Evolutionary conservation across 2,329 filamentous ascomycete genomes (phyloP).

Genomic region (Aspergillus puulaauensis): DNA sequence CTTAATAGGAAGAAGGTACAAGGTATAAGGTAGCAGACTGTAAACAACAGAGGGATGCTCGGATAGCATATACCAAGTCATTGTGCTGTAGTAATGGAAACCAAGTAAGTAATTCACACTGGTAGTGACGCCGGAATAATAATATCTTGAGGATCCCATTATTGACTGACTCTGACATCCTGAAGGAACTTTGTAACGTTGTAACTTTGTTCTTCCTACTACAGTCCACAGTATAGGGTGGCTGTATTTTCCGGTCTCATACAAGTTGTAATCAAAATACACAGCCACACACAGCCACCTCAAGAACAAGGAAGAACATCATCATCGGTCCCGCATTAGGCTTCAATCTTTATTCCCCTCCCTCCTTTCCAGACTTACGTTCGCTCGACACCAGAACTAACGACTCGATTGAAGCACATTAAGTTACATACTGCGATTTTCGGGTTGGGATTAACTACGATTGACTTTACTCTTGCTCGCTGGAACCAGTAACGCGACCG

Average conservation of each 20-base stretch:
- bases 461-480: not conserved
- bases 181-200: no score
- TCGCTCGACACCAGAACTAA: not conserved
- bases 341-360: conserved; percentile 11
- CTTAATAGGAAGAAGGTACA: no score
- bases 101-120: no score
- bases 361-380: conserved; percentile 1
- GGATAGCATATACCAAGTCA: no score
- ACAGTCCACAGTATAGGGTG: not conserved
- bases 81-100: no score
- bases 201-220: no score
- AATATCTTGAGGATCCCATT: no score
- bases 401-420: not conserved
- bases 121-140: no score
- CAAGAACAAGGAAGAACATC: conserved; percentile 4
- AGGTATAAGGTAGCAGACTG: no score
- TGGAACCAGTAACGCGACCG: not conserved
- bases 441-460: not conserved
- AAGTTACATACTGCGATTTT: not conserved
- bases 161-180: no score
- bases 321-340: conserved; percentile 18
- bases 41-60: no score
- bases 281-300: conserved; percentile 17
- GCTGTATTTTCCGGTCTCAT: conserved; percentile 5
- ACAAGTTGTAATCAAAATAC: not conserved